Evolutionary conservation across 352 stramenopile genomes (phyloP).

Genomic region (Phytophthora kernoviae): DNA sequence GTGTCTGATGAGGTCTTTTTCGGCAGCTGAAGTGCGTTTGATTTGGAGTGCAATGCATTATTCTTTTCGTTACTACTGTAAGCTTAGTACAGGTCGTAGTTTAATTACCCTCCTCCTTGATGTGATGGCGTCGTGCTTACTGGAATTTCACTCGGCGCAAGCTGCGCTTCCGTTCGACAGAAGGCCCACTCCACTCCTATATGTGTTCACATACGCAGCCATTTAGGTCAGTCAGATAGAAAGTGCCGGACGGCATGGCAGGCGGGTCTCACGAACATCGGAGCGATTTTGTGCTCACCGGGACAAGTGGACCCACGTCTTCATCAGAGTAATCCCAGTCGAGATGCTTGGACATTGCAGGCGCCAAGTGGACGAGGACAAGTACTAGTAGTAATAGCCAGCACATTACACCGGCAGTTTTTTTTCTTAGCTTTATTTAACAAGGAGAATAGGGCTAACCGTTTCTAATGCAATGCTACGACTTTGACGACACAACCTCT

Average conservation of each 20-base stretch:
- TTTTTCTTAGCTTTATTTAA: conserved; percentile 8
- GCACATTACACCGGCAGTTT: conserved; percentile 5
- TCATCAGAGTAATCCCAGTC: conserved; percentile 22
- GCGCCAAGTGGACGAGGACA: not conserved
- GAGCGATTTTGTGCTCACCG: conserved; percentile 31
- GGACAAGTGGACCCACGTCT: conserved; percentile 24
- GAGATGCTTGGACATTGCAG: conserved; percentile 11
- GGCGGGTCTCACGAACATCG: not conserved
- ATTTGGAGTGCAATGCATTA: no score
- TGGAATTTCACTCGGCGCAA: conserved; percentile 12
- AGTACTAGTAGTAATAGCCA: conserved; percentile 6
- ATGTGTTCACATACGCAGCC: conserved; percentile 19
- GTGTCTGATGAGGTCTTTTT: no score
- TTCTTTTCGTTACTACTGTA: not conserved
- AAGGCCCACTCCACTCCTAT: conserved; percentile 59
- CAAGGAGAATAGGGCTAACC: conserved; percentile 3
- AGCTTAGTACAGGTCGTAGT: no score
- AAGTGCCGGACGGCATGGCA: not conserved
- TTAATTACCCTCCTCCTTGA: no score
- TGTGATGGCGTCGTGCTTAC: conserved; percentile 1
- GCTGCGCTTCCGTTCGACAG: conserved; percentile 42
- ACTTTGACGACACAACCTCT: conserved; percentile 8
- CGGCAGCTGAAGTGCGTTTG: no score
- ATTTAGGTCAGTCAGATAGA: conserved; percentile 20
- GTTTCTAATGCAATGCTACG: not conserved